Conservation (phyloP, 371 early-diverging fungal genomes). For the Rhizopus sp. region DNA sequence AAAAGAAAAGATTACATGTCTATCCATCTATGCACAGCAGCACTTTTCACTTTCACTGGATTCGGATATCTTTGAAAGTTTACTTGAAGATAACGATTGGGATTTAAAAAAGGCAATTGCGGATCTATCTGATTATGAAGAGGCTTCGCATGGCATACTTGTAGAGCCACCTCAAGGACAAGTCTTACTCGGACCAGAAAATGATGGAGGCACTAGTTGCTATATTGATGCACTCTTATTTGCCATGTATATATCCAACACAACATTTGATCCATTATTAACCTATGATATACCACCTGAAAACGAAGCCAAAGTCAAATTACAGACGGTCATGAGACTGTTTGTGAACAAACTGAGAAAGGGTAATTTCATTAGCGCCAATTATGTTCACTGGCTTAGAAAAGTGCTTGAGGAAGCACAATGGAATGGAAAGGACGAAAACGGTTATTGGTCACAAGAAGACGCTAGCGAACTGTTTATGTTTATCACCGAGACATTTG, state of each 20-base stretch:
- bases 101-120: constrained; percentile 31
- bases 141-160: constrained; percentile 40
- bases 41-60: constrained; percentile 25
- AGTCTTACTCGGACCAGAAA: constrained; percentile 44
- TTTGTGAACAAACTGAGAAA: constrained; percentile 59
- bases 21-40: constrained; percentile 23
- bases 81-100: constrained; percentile 36
- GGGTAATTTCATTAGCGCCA: constrained; percentile 46
- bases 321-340: constrained; percentile 54
- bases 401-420: constrained; percentile 47
- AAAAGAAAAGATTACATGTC: constrained; percentile 11
- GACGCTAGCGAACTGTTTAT: constrained; percentile 60
- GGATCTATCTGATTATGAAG: constrained; percentile 38
- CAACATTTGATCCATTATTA: constrained; percentile 48
- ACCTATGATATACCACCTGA: constrained; percentile 22
- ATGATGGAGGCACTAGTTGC: constrained; percentile 55
- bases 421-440: constrained; percentile 37
- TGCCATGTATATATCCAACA: constrained; percentile 58
- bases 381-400: constrained; percentile 49
- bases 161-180: constrained; percentile 11
- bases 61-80: constrained; percentile 17
- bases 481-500: constrained; percentile 57
- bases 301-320: constrained; percentile 19
- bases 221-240: constrained; percentile 60
- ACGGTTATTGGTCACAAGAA: constrained; percentile 50